phyloP scores from a whole-genome alignment of 805 yeast species.

The Yarrowia sp. region DNA sequence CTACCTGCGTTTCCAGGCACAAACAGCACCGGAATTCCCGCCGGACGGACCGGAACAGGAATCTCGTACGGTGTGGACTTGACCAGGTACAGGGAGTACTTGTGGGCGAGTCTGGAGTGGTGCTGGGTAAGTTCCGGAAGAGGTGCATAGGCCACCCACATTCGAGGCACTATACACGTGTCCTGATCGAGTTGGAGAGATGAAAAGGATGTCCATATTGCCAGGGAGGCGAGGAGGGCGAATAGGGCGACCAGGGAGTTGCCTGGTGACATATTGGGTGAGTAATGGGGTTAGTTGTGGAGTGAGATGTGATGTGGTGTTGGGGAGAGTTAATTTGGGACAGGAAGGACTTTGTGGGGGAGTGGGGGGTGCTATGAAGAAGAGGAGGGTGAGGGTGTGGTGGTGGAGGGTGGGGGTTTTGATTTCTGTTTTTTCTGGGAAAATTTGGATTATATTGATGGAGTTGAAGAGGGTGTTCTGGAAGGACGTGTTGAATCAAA shows the following conservation, averaged over 20 bases:
- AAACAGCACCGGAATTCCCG: slow-evolving; percentile 87
- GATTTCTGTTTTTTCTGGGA: no score
- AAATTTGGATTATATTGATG: no score
- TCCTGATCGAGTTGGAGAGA: slow-evolving; percentile 16
- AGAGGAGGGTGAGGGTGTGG: neutral
- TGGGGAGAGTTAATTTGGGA: no score
- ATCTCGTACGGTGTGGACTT: slow-evolving; percentile 62
- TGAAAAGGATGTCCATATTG: slow-evolving; percentile 4
- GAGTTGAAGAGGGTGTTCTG: no score
- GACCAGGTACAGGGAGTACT: slow-evolving; percentile 82
- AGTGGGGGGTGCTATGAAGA: neutral
- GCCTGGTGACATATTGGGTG: neutral
- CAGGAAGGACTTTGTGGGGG: no score
- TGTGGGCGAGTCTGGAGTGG: slow-evolving; percentile 73
- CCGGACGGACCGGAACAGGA: slow-evolving; percentile 50
- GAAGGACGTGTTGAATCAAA: no score
- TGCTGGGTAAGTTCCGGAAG: slow-evolving; percentile 45
- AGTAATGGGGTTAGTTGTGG: neutral
- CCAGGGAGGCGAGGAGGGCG: neutral
- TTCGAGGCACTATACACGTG: slow-evolving; percentile 43
- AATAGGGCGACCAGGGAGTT: slow-evolving; percentile 1
- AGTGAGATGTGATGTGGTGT: neutral
- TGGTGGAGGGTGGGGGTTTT: no score
- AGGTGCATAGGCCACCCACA: slow-evolving; percentile 44
- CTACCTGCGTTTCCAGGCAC: slow-evolving; percentile 99